Evolutionary conservation across 805 yeast species (phyloP).

Genomic region (Cyberlindnera bimundalis): DNA sequence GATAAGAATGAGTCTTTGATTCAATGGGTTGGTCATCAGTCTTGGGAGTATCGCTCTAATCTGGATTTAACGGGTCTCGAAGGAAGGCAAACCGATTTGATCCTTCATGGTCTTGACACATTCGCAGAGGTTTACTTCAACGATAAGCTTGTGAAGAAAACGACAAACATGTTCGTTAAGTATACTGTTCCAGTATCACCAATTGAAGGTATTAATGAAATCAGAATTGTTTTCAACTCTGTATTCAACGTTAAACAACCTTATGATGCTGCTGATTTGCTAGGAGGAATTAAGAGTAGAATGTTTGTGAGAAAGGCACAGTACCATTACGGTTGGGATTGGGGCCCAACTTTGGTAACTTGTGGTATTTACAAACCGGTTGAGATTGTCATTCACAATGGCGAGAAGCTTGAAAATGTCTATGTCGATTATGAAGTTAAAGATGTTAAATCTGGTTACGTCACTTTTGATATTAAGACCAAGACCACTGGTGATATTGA

Average conservation of each 20-base stretch:
- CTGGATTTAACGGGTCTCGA: conserved; percentile 30
- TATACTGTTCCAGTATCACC: conserved; percentile 31
- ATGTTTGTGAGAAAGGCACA: conserved; percentile 48
- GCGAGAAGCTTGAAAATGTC: conserved; percentile 7
- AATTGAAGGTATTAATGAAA: conserved; percentile 26
- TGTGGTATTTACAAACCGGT: conserved; percentile 19
- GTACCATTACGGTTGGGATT: conserved; percentile 57
- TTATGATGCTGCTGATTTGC: conserved; percentile 14
- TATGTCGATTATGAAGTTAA: conserved; percentile 13
- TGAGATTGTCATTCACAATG: conserved; percentile 9
- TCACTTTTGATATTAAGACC: conserved; percentile 10
- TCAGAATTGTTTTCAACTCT: conserved; percentile 37
- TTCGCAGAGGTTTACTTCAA: conserved; percentile 32
- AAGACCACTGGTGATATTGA: conserved; percentile 4
- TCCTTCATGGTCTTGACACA: conserved; percentile 29
- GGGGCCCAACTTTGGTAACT: conserved; percentile 39
- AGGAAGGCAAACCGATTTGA: conserved; percentile 10
- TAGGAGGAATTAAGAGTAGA: conserved; percentile 39
- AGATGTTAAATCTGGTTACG: conserved; percentile 7
- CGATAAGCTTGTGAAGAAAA: conserved; percentile 31
- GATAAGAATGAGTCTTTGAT: conserved; percentile 41
- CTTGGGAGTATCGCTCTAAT: conserved; percentile 43
- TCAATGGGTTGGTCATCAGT: conserved; percentile 49
- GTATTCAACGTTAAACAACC: conserved; percentile 35
- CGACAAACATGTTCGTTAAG: conserved; percentile 43